Conservation (phyloP, 2,329 filamentous ascomycete species). For the Monilinia laxa region DNA sequence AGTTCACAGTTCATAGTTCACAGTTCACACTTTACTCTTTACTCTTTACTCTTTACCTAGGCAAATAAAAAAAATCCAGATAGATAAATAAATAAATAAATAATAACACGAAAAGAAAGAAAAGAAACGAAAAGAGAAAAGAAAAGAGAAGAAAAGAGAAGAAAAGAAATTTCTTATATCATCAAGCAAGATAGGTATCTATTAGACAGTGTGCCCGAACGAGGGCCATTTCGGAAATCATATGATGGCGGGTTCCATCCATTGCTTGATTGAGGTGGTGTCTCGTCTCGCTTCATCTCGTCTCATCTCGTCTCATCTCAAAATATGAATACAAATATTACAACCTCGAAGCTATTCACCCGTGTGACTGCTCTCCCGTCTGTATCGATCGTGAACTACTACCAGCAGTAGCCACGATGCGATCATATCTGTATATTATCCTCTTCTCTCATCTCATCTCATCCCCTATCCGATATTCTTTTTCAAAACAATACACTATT, state of each 20-base stretch:
- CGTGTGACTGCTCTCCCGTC: background rate
- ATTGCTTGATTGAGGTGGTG: background rate
- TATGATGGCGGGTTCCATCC: background rate
- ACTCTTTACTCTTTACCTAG: too few relatives aligned
- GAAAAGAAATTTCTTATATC: background rate
- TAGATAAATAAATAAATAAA: too few relatives aligned
- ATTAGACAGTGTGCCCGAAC: background rate
- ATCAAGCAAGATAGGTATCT: background rate
- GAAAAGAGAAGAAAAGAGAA: too few relatives aligned
- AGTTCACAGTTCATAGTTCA: too few relatives aligned
- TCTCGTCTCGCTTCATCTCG: too few relatives aligned
- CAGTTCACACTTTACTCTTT: too few relatives aligned
- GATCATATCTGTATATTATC: background rate
- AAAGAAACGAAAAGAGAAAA: too few relatives aligned
- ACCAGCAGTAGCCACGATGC: conserved; percentile 15
- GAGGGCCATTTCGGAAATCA: background rate
- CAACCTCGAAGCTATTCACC: background rate
- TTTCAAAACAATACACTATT: conserved; percentile 16
- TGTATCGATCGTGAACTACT: background rate
- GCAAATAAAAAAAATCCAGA: too few relatives aligned
- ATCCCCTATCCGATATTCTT: background rate
- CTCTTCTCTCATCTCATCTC: background rate
- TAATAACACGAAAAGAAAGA: background rate
- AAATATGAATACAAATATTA: background rate
- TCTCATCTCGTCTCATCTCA: background rate